Evolutionary conservation across 179 eudicot genomes (phyloP).

Genomic region (Gypsophila paniculata): DNA sequence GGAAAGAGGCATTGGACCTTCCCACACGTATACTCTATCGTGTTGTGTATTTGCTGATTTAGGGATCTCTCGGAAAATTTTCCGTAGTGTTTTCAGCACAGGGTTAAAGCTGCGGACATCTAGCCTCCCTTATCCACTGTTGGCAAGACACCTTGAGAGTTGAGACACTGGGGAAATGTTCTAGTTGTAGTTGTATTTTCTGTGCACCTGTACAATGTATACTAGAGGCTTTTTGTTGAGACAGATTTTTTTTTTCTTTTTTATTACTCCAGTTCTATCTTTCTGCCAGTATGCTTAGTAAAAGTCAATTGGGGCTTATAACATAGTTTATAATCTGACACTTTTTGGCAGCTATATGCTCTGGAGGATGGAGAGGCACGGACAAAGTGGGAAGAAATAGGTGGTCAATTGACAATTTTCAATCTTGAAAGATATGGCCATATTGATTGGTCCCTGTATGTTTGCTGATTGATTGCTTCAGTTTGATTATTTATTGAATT

Average conservation of each 20-base stretch:
- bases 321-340: slow-evolving; percentile 6
- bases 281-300: neutral
- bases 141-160: too few species aligned
- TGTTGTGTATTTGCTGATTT: too few species aligned
- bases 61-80: too few species aligned
- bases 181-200: too few species aligned
- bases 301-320: neutral
- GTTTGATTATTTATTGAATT: slow-evolving; percentile 27
- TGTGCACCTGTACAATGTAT: too few species aligned
- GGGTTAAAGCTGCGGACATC: neutral
- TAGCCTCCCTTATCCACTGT: neutral
- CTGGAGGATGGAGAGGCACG: slow-evolving; percentile 62
- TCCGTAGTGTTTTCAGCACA: too few species aligned
- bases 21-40: neutral
- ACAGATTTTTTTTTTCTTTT: neutral
- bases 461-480: slow-evolving; percentile 38
- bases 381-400: slow-evolving; percentile 65
- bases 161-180: too few species aligned
- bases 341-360: slow-evolving; percentile 60
- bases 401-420: slow-evolving; percentile 63
- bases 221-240: neutral
- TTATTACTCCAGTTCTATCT: neutral
- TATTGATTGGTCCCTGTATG: slow-evolving; percentile 92
- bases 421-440: slow-evolving; percentile 54
- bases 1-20: neutral